phyloP scores from a whole-genome alignment of 78 protist species.

The Thecamonas trahens region DNA sequence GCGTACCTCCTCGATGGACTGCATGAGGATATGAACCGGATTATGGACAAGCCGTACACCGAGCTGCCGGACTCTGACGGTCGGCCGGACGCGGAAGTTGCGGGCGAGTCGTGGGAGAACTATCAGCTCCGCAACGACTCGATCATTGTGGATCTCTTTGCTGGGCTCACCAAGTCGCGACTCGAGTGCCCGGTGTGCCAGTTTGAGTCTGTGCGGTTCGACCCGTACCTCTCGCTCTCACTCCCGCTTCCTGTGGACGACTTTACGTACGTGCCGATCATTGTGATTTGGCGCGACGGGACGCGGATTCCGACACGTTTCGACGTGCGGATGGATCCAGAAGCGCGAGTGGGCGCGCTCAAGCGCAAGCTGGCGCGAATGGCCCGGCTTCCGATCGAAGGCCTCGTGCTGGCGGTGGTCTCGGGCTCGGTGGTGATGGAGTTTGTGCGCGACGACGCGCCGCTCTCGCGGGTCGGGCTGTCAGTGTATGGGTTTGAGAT shows the following conservation, averaged over 20 bases:
- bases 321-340: neutral
- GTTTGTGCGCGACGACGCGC: no score
- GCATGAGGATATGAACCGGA: slow-evolving; percentile 3
- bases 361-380: neutral
- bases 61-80: slow-evolving; percentile 2
- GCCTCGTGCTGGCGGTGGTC: neutral
- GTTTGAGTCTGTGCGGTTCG: slow-evolving; percentile 43
- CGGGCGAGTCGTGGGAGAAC: slow-evolving; percentile 42
- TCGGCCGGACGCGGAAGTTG: neutral
- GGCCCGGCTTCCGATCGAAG: neutral
- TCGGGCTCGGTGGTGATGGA: neutral
- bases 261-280: neutral
- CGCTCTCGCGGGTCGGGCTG: no score
- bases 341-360: neutral
- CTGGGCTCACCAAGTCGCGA: slow-evolving; percentile 43
- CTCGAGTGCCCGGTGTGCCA: slow-evolving; percentile 38
- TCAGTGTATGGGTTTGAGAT: no score
- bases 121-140: slow-evolving; percentile 54
- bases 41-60: slow-evolving; percentile 1
- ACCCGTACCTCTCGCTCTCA: slow-evolving; percentile 77
- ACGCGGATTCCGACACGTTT: neutral
- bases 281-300: neutral
- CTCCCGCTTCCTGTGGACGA: slow-evolving; percentile 60
- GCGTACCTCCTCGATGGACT: slow-evolving; percentile 21
- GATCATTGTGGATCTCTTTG: slow-evolving; percentile 30